Evolutionary conservation across 768 basidiomycete genomes (phyloP), one percentile per base, ranked within the genome.

Genomic region (Mycena albidolilacea): DNA sequence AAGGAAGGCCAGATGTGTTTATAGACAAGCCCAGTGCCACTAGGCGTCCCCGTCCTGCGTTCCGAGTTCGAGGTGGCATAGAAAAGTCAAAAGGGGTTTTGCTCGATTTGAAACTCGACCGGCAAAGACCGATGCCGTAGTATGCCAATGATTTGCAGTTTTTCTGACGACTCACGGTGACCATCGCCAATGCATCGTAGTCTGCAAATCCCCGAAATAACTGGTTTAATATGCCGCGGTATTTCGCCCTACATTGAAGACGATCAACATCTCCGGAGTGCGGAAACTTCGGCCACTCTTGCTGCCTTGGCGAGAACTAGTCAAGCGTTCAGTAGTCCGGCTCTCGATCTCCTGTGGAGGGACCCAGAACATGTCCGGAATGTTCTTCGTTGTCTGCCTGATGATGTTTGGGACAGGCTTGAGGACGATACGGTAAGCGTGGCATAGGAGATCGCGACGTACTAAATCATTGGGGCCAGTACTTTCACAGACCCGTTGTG

Each of bases 321-420:
- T 67, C 69, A 65, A 61, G 63, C 60, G 44, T 75, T 77, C 38
- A 62, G 54, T 11, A 70, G 62, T 19, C 75, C 73, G 35, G 73
- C 75, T 5, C 69, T 78, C 8, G 75, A 77, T 57, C 30, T 66
- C 11, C 30, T 77, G 37, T 78, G 76, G 76, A 41, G 59, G 75
- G 76, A 48, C 10, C 9, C 30, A 58, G 21, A 17, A 30, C 37
- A 30, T 23, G 12, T 3, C 21, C 46, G 30, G 30, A 48, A 15
- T 54, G 15, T 48, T 17, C 67, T 68, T 21, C 5, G n/a, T 6
- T 68, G 67, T 21, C 41, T 68, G 39, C 67, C 67, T 11, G 21
- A 19, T 8, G 54, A n/a, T 5, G 12, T 41, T 30, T 58, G 66
- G 66, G n/a, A 21, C 17, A 23, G 30, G 30, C 8, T 17, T 5